Evolutionary conservation across 225 moss, liverwort and hornwort species (phyloP), one percentile per base, ranked within the genome.

Genomic region (Polytrichum formosum): DNA sequence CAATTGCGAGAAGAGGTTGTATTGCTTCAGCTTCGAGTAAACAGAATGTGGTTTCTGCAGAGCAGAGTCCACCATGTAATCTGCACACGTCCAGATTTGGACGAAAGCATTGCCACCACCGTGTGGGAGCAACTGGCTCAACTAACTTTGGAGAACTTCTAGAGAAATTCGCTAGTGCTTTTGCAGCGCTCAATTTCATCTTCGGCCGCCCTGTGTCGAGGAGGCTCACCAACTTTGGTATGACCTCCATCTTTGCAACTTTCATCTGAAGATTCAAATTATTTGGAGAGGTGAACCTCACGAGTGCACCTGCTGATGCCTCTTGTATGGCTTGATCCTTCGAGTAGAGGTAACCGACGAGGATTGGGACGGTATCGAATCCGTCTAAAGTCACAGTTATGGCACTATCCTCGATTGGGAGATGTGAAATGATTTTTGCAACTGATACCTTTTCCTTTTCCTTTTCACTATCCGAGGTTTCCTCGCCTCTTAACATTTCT

Each of bases 161-260:
- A 0, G 94, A 94, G 55, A 94, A 92, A 62, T 94, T 94, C 5
- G 77, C 75, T 26, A 94, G 61, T 5, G 92, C 92, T 64, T 70
- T 80, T 10, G 88, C 83, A 26, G 92, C 94, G 72, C 79, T 79
- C 23, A 71, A 69, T 61, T 84, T 90, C 21, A 87, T 74, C 30
- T 82, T 61, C 59, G 69, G 55, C 18, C 83, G 83, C 23, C 70
- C 55, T 1, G 94, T 90, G 53, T 94, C 90, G 10, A 94, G 79
- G 37, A 87, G 26, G 61, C 26, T 18, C 18, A 94, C 90, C 26
- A 80, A 79, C 22, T 70, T 65, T 62, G 81, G 83, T 65, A 94
- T 82, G 61, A 90, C 90, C 61, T 77, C 79, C 68, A 83, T 76
- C 61, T 81, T 77, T 55, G 88, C 94, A 56, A 92, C 58, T 13